Percentiles rank a stretch among this genome's conserved stretches.
Evolutionary conservation across 768 basidiomycete species (phyloP).

Genomic region (Vararia minispora): DNA sequence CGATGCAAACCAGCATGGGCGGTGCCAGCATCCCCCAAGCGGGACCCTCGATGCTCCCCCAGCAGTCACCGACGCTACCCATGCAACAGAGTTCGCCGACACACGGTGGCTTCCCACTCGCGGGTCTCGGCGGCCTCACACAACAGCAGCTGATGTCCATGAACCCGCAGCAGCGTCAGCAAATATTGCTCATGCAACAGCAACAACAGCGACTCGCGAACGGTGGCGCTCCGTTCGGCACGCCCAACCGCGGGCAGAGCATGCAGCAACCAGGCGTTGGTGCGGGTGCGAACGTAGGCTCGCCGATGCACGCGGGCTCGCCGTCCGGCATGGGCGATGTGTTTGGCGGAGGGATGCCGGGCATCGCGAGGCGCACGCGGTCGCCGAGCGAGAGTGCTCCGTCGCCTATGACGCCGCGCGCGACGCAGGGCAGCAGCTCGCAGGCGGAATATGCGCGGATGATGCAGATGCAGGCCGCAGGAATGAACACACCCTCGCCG

Average conservation of each 20-base stretch:
- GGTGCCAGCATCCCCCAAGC: too few species aligned
- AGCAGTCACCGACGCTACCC: conserved; percentile 15
- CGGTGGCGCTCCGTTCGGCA: conserved; percentile 2
- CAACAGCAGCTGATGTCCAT: conserved; percentile 17
- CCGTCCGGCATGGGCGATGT: conserved; percentile 30
- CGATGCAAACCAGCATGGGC: too few species aligned
- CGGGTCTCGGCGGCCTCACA: conserved; percentile 14
- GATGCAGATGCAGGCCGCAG: conserved; percentile 6
- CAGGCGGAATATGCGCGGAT: conserved; percentile 11
- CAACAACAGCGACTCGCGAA: conserved; percentile 16
- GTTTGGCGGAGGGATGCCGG: conserved; percentile 42
- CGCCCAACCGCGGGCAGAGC: conserved; percentile 4
- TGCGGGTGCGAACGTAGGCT: not conserved
- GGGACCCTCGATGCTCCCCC: too few species aligned
- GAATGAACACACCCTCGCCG: conserved; percentile 1
- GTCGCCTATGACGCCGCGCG: conserved; percentile 30
- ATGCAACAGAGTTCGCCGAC: too few species aligned
- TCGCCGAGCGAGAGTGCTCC: conserved; percentile 59
- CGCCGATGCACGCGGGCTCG: not conserved
- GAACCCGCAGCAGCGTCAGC: conserved; percentile 33
- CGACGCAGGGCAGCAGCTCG: too few species aligned
- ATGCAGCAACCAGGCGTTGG: conserved; percentile 7
- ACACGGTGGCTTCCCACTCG: conserved; percentile 6
- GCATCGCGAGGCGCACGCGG: conserved; percentile 63
- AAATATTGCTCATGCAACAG: conserved; percentile 31